Conservation (phyloP, 495 filamentous ascomycete species). For the Cetradonia linearis region DNA sequence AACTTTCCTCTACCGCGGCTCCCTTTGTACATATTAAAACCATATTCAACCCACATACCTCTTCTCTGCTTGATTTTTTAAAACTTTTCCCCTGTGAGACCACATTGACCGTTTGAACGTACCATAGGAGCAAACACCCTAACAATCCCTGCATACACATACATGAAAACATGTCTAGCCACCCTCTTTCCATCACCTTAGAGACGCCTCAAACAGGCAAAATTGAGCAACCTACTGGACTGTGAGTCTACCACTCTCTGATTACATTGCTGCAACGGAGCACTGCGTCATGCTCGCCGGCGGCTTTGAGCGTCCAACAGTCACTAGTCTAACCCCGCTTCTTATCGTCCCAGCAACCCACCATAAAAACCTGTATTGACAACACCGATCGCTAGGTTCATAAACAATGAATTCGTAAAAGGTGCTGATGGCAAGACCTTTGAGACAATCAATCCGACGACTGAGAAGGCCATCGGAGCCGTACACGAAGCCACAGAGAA, state of each 20-base stretch:
- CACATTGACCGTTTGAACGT: background rate
- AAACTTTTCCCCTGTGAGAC: background rate
- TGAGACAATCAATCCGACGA: slow-evolving; percentile 61
- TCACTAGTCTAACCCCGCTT: slow-evolving; percentile 9
- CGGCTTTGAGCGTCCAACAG: background rate
- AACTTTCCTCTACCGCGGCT: slow-evolving; percentile 3
- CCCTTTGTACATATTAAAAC: slow-evolving; percentile 1
- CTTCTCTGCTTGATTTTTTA: background rate
- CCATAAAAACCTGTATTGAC: slow-evolving; percentile 4
- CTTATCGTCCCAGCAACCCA: slow-evolving; percentile 6
- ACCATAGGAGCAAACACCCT: background rate
- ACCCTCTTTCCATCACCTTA: slow-evolving; percentile 46
- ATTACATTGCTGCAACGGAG: background rate
- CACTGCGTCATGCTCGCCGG: background rate
- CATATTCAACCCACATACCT: background rate
- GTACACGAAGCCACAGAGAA: slow-evolving; percentile 90
- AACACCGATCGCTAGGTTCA: slow-evolving; percentile 57
- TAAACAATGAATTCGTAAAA: slow-evolving; percentile 95
- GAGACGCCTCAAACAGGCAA: slow-evolving; percentile 61
- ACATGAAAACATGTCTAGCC: slow-evolving; percentile 27
- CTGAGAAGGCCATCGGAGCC: slow-evolving; percentile 59
- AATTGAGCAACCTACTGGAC: slow-evolving; percentile 75
- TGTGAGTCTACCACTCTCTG: slow-evolving; percentile 49
- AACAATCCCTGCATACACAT: background rate
- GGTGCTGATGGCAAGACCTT: slow-evolving; percentile 72